These are phyloP conservation scores for Elaeis oleifera DNA, from an alignment of 202 grass and related monocot species.

Conservation along the genomic window DNA sequence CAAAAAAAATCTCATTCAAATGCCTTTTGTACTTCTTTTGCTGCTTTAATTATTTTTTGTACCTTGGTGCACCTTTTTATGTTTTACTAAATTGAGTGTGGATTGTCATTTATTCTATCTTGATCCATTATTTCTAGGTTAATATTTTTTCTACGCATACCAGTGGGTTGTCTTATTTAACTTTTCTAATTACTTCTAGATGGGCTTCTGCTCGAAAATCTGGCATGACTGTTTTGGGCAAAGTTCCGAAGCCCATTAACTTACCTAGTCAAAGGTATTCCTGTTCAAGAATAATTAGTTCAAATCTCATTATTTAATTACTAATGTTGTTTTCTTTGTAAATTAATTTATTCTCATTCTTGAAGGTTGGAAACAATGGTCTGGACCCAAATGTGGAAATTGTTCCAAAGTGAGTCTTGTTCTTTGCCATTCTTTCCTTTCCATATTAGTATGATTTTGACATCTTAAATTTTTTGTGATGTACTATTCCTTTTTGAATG, in stretches of 20 bases:
- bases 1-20: no score
- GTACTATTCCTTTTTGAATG: no score
- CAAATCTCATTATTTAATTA: not conserved
- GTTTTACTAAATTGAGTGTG: not conserved
- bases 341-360: conserved; percentile 34
- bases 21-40: no score
- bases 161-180: conserved; percentile 5
- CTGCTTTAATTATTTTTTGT: no score
- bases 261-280: conserved; percentile 91
- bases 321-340: conserved; percentile 11
- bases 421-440: conserved; percentile 15
- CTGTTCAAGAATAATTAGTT: not conserved
- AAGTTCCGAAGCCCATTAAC: conserved; percentile 97
- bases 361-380: conserved; percentile 97
- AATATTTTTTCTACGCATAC: not conserved
- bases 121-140: not conserved
- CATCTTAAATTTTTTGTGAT: no score
- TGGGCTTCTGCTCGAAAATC: conserved; percentile 86
- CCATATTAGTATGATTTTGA: not conserved
- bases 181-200: conserved; percentile 29
- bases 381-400: conserved; percentile 91
- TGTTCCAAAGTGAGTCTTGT: conserved; percentile 78
- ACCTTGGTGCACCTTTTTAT: no score
- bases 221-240: conserved; percentile 95
- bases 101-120: conserved; percentile 15